Base-by-base conservation (phyloP, 495 filamentous ascomycete species). In the Chaetomium fimeti region DNA sequence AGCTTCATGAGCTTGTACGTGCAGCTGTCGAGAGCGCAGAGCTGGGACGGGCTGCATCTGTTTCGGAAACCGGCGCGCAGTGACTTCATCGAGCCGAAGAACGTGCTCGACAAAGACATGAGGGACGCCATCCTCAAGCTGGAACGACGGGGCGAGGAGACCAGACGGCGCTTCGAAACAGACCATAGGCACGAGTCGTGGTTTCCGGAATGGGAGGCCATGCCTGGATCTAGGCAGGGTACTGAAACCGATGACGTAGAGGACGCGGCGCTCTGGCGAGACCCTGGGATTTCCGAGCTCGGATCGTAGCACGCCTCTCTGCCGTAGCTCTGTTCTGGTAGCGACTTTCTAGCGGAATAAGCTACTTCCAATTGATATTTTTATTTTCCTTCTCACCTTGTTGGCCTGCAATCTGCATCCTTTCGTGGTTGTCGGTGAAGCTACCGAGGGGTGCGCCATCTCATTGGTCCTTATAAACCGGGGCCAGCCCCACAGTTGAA, bases 1-100 rank as follows among this genome's bases (percentile, higher is more conserved):
- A 59, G 54, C 55, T 64, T 64, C 29, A 64, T 59, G 48, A 64
- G 62, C 62, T 45, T 64, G 32, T 64, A 63, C 53, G 52, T 63
- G 38, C 53, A 60, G 57, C 43, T 60, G 38, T 49, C 57, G 57
- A 60, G 57, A n/a, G 57, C 57, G 38, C 24, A 60, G 57, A 60
- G 57, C 16, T 28, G 22, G 24, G 22, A 52, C 3, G 48, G 48
- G 24, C 48, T 60, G n/a, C 28, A 60, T 47, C 36, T 59, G 20
- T 45, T 59, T 32, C 54, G 53, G 20, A 58, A 64, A 53, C 53
- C 62, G 20, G 62, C 1, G 45, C 42, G 24, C 25, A n/a, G 38
- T 45, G 54, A 64, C 52, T 64, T 64, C 24, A 64, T 64, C 62
- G 53, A 62, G 52, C 60, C 40, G 48, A 42, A 62, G n/a, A n/a